phyloP scores from a whole-genome alignment of 495 filamentous ascomycete species.

The Barbatosphaeria neglecta region DNA sequence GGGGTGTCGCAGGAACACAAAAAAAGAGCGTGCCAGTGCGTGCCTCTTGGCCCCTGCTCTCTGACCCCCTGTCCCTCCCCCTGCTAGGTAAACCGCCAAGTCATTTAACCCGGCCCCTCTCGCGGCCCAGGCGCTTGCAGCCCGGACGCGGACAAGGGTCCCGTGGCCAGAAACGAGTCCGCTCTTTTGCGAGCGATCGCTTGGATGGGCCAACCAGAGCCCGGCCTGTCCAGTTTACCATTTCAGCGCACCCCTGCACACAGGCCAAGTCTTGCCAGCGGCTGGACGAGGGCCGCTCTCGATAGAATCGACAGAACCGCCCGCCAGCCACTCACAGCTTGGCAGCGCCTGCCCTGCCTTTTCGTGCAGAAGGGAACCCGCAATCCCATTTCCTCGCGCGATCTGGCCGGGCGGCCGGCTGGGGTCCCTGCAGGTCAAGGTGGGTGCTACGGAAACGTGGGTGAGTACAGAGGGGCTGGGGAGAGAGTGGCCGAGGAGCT shows the following conservation, averaged over 20 bases:
- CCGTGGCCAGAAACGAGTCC: background rate
- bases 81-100: background rate
- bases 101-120: background rate
- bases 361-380: background rate
- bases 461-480: too few relatives aligned
- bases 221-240: constrained; percentile 6
- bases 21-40: background rate
- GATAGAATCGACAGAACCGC: background rate
- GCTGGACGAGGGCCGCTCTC: background rate
- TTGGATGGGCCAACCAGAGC: constrained; percentile 10
- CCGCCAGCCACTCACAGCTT: background rate
- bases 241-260: background rate
- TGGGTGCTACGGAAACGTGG: too few relatives aligned
- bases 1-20: background rate
- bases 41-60: background rate
- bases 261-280: background rate
- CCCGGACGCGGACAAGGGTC: background rate
- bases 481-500: background rate
- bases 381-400: background rate
- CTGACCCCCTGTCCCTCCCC: background rate
- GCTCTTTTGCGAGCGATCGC: constrained; percentile 11
- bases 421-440: background rate
- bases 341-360: background rate
- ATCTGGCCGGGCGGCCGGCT: too few relatives aligned
- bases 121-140: background rate